phyloP scores from a whole-genome alignment of 83 land plant species.

The Picea abies region DNA sequence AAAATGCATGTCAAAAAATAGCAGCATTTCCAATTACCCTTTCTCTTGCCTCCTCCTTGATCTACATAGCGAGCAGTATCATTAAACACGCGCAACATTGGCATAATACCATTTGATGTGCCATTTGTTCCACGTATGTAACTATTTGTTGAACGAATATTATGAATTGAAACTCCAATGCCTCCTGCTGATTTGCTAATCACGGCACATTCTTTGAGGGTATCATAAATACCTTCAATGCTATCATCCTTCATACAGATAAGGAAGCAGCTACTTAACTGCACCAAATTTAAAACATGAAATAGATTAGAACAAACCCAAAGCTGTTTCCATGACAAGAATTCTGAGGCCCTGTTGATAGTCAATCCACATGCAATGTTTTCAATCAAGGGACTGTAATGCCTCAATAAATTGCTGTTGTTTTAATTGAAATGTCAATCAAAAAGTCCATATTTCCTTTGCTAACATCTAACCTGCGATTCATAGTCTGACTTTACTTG shows the following conservation, averaged over 20 bases:
- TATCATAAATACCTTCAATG: slow-evolving; percentile 97
- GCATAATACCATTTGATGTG: slow-evolving; percentile 94
- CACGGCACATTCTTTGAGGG: slow-evolving; percentile 96
- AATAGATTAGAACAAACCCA: neutral
- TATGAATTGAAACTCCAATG: slow-evolving; percentile 88
- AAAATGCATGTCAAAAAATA: neutral
- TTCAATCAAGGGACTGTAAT: too few species aligned
- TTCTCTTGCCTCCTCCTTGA: slow-evolving; percentile 98
- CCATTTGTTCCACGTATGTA: slow-evolving; percentile 96
- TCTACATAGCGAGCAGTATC: slow-evolving; percentile 99
- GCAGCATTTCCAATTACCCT: slow-evolving; percentile 44
- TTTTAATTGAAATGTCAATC: neutral
- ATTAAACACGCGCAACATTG: slow-evolving; percentile 97
- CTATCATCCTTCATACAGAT: slow-evolving; percentile 96
- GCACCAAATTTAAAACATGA: slow-evolving; percentile 16
- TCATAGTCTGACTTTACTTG: too few species aligned
- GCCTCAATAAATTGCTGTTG: too few species aligned
- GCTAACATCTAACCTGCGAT: neutral
- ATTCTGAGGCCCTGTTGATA: too few species aligned
- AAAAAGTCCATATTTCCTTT: neutral
- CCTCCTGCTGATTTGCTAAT: slow-evolving; percentile 99
- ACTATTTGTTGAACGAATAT: slow-evolving; percentile 88
- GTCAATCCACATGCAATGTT: too few species aligned
- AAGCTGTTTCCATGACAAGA: neutral
- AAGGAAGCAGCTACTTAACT: slow-evolving; percentile 97